Base-by-base conservation (phyloP, 2,329 filamentous ascomycete genomes). In the Myotisia sp. region DNA sequence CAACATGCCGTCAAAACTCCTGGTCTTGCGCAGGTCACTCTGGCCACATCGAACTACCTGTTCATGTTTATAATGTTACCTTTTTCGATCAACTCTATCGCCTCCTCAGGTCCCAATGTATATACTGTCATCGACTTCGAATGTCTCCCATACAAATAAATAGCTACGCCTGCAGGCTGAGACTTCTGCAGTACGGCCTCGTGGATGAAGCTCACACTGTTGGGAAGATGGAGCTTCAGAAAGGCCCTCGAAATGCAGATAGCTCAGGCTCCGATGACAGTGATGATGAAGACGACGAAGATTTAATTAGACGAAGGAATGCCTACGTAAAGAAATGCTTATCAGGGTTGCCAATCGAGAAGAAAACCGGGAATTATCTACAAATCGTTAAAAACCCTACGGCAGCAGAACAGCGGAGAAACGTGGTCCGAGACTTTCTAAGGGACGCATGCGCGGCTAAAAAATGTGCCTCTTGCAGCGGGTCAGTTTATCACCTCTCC, bases 51-150 rank as follows among this genome's bases (percentile, higher is more conserved):
- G 84, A 94, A 48, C 75, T 98, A 8, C 86, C 90, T 9, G 79
- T 86, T 8, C 83, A 82, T 29, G 82, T 94, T 34, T 98, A 95
- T 55, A 87, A 98, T 57, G 83, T 87, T n/a, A 80, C 85, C 2
- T 95, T 94, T 52, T 79, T 98, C 67, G 86, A 94, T 53, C 86
- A 94, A 55, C 71, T 86, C 34, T 72, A 92, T 43, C 78, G 82
- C 28, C 67, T 98, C 29, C 68, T 98, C 13, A 76, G 85, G 47
- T 79, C 83, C 35, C 80, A 87, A 57, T 98, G 90, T 55, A 71
- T 79, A 39, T 94, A 93, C 62, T 98, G 92, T 60, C 79, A 86
- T 52, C 75, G 77, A 37, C 76, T 98, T 45, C 83, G 80, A 52
- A 69, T 94, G 54, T 68, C 78, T n/a, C 71, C 76, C 31, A 71